phyloP scores from a whole-genome alignment of 805 yeast species.

The Spathaspora arborariae region DNA sequence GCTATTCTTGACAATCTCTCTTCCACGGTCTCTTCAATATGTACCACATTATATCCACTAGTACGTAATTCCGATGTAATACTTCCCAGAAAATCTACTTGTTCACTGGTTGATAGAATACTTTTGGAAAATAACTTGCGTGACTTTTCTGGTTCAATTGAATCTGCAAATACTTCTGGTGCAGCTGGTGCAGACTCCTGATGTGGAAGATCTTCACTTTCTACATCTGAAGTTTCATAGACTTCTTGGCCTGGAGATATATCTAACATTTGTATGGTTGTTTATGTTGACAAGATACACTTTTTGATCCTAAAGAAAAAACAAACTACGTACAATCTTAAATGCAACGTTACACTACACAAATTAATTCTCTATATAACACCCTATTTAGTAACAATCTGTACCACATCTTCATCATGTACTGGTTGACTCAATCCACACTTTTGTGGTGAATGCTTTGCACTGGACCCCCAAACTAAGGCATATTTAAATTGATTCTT shows the following conservation, averaged over 20 bases:
- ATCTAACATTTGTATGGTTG: background rate
- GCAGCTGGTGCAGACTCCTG: background rate
- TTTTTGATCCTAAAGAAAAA: too few species aligned
- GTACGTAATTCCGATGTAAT: constrained; percentile 15
- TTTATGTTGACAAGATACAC: background rate
- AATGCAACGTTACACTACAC: background rate
- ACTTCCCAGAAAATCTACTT: constrained; percentile 38
- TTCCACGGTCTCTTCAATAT: constrained; percentile 31
- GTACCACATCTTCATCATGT: constrained; percentile 92
- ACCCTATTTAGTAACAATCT: constrained; percentile 73
- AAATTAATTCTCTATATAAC: background rate
- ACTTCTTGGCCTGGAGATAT: constrained; percentile 22
- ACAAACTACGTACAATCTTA: too few species aligned
- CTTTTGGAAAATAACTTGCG: constrained; percentile 4
- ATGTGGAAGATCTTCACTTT: constrained; percentile 19
- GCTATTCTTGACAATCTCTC: constrained; percentile 37
- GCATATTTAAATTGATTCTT: constrained; percentile 92
- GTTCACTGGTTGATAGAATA: constrained; percentile 12
- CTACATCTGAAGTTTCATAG: constrained; percentile 46
- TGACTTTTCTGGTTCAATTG: constrained; percentile 8
- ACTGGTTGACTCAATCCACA: constrained; percentile 85
- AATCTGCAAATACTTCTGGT: background rate
- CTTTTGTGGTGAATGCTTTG: constrained; percentile 94
- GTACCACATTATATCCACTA: constrained; percentile 21
- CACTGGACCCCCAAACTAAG: constrained; percentile 92